Evolutionary conservation across 352 stramenopile genomes (phyloP), one percentile per base, ranked within the genome.

Genomic region (Aphanomyces cochlioides): DNA sequence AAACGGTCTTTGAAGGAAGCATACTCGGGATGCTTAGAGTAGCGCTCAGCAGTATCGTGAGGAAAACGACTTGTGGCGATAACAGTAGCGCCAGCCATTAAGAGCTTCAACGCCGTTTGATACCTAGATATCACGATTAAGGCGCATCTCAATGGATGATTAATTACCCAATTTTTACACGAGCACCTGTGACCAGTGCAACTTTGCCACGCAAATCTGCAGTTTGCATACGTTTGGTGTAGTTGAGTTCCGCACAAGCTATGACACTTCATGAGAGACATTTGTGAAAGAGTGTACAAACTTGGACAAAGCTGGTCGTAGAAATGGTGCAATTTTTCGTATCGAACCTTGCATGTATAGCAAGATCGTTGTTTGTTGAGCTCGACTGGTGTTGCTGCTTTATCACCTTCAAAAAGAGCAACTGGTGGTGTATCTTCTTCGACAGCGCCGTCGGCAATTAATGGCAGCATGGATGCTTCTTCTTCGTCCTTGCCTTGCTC

Each of bases 1-100:
- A 99, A 82, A 19, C 89, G 83, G 71, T 96, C 87, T 69, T 97
- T 93, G 80, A 96, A 98, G 1, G 80, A 84, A 40, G 90, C 81
- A 83, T 97, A 98, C 79, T 98, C 95, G 0, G 88, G 76, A 75
- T 98, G 92, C 59, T 82, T 75, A 12, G 84, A 85, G 80, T 98
- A 99, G 3, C 91, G 83, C 59, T 87, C 86, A 2, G 90, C 92
- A 21, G 93, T 89, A 58, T 97, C 86, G 65, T 97, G 96, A 0
- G 96, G 94, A 77, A 99, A 99, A 5, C 96, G 85, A 4, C 95
- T 98, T 4, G 95, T 98, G 15, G 92, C 96, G 67, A 98, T 96
- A 41, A 99, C 96, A 6, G 83, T 90, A 0, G 87, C 88, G n/a
- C 95, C 94, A 2, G 85, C 90, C 3, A 97, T 77, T 47, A 99